Base-by-base conservation (phyloP, 1,139 yeast genomes). In the Debaryomyces coudertii region DNA sequence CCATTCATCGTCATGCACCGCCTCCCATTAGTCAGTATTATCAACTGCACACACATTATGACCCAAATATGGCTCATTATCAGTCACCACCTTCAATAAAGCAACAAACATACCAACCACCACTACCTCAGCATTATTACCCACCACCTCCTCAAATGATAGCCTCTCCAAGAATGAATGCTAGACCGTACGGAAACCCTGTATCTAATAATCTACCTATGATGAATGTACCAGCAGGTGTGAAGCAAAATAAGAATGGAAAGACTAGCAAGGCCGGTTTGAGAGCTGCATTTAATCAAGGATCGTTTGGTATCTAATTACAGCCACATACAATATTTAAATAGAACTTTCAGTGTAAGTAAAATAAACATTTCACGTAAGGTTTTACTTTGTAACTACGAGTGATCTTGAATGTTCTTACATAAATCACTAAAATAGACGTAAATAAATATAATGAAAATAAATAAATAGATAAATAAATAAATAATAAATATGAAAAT, bases 241-340 rank as follows among this genome's bases (percentile, higher is more conserved):
- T 60, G 18, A 66, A 58, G 47, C 60, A 55, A 52, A 62, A 70
- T 48, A 74, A 73, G 58, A 73, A 73, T 50, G 54, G 58, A 29
- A 60, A 57, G 16, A 54, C 63, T 11, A 71, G 71, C 48, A 71
- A 71, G 48, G 79, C 76, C 1, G 62, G 66, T 38, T 57, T 75
- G 45, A 61, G 80, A 44, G 71, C 76, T 8, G 79, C 78, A 1
- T 66, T 75, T 46, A 66, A 66, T 45, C 71, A 68, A 43, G 73
- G 73, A 0, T 61, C 63, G 35, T 75, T 73, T 57, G 79, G 80
- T 8, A 73, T 75, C 36, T 71, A 58, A 50, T 18, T 29, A 6
- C 7, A 14, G 9, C 3, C 11, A 33, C 9, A 33, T 18, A n/a
- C 25, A 22, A 38, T 39, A 28, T 27, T n/a, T 33, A 33, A 37